Evolutionary conservation across 805 yeast species (phyloP), one percentile per base, ranked within the genome.

Genomic region (Metschnikowia colocasiae): DNA sequence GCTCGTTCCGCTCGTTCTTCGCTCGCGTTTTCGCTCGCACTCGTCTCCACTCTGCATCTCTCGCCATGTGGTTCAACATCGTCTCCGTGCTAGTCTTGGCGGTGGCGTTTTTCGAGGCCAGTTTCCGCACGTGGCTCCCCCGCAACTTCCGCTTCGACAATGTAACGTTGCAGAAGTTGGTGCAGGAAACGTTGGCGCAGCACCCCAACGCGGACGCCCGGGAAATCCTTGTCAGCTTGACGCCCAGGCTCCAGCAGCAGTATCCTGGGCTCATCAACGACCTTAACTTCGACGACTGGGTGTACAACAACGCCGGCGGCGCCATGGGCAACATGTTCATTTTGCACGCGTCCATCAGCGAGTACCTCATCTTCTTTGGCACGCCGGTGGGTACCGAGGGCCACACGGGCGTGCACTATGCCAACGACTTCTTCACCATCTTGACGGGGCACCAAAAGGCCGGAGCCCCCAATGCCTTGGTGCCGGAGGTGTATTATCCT

Each of bases 241-340:
- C 87, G 29, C 74, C 75, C 2, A 39, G 47, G 30, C 37, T 56
- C 50, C 50, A 49, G 44, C 74, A 68, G 29, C 79, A 73, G 39
- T 94, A 94, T 64, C 95, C 96, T 10, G 82, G 80, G 6, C 62
- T 77, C 55, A 79, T 92, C 67, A 87, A 87, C 67, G 82, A 81
- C 54, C 75, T 85, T 55, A 80, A 83, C 63, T 73, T 75, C 43
- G 85, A 86, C 45, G 92, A 91, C 55, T 94, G 98, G 98, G 85
- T 94, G 43, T 92, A 83, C 79, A 94, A 94, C 78, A 89, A 88
- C 59, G 99, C 99, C 3, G 99, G 99, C 46, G 96, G 96, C 57
- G 98, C 99, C 44, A 94, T 94, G 99, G 94, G 95, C 20, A 82
- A 90, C 46, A 92, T 94, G 98, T 79, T 88, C 58, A 88, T 94